These are phyloP conservation scores for Microcos paniculata DNA, from an alignment of 345 rosid species.

Conservation along the genomic window DNA sequence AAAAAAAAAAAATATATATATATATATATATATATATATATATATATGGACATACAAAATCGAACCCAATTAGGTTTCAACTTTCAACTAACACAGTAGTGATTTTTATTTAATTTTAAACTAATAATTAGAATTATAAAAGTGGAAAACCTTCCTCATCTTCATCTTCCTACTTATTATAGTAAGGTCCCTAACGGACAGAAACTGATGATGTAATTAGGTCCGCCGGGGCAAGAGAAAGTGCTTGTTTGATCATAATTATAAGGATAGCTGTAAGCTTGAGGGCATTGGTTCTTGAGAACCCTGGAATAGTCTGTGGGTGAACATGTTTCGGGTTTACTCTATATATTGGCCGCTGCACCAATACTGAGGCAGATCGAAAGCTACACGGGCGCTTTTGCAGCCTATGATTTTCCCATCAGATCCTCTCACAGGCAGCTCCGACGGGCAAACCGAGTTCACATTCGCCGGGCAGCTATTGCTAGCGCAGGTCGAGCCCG, in stretches of 20 bases:
- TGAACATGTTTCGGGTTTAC: constrained; percentile 32
- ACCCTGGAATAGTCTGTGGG: constrained; percentile 39
- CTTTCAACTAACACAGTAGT: too few species aligned
- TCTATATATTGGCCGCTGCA: constrained; percentile 53
- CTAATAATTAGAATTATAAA: too few species aligned
- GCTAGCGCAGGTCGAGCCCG: constrained; percentile 31
- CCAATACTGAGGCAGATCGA: constrained; percentile 49
- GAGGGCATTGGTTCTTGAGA: constrained; percentile 57
- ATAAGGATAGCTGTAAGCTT: constrained; percentile 61
- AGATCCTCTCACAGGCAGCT: constrained; percentile 29
- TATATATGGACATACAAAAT: too few species aligned
- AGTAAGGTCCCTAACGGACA: constrained; percentile 9
- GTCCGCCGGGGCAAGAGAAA: constrained; percentile 31
- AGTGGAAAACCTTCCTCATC: too few species aligned
- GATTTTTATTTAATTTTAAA: too few species aligned
- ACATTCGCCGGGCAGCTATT: constrained; percentile 52
- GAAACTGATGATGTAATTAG: constrained; percentile 32
- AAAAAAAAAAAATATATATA: too few species aligned
- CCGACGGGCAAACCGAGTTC: constrained; percentile 50
- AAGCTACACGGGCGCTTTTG: constrained; percentile 59
- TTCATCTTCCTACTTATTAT: neutral
- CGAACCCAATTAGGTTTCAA: too few species aligned
- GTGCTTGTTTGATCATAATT: constrained; percentile 42
- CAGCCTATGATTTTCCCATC: constrained; percentile 41
- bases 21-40: too few species aligned